Percentiles rank a stretch among this genome's conserved stretches.
Conservation (phyloP, 202 grass and related monocot species). For the Panicum hallii region DNA sequence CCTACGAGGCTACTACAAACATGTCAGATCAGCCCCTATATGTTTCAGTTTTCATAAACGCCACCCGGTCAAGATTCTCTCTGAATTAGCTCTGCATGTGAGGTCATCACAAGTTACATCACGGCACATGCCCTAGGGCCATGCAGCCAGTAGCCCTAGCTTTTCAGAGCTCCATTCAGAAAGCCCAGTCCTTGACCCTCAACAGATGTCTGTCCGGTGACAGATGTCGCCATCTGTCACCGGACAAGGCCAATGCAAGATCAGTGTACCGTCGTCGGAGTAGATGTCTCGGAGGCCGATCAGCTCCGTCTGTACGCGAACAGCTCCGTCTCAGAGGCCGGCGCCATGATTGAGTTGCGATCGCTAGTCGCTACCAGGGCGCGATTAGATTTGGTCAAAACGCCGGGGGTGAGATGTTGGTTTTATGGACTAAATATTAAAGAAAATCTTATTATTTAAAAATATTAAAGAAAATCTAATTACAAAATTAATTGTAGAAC, state of each 20-base stretch:
- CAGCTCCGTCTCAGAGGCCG: too few relatives aligned
- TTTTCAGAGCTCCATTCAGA: slow-evolving; percentile 2
- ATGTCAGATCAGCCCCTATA: background rate
- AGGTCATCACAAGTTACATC: slow-evolving; percentile 46
- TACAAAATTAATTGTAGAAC: too few relatives aligned
- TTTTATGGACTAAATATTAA: too few relatives aligned
- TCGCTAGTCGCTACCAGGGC: background rate
- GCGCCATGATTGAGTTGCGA: too few relatives aligned
- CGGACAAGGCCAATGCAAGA: background rate
- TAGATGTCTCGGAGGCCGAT: too few relatives aligned
- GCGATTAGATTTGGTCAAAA: slow-evolving; percentile 28
- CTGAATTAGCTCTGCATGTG: slow-evolving; percentile 30
- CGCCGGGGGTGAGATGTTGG: too few relatives aligned
- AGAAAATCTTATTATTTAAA: too few relatives aligned
- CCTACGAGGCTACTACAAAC: background rate
- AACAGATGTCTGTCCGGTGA: background rate
- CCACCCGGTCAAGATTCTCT: slow-evolving; percentile 26
- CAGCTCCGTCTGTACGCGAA: too few relatives aligned
- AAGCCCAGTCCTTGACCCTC: slow-evolving; percentile 16
- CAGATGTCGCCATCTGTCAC: slow-evolving; percentile 10
- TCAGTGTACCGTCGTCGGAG: background rate
- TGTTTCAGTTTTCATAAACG: background rate
- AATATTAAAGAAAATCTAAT: too few relatives aligned
- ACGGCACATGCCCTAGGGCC: background rate
- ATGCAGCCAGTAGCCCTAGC: background rate